A percentile compares a stretch with the other conserved stretches of the same genome.
These are phyloP conservation scores for Penicillium paradoxum DNA, from an alignment of 495 filamentous ascomycete genomes.

Conservation along the genomic window DNA sequence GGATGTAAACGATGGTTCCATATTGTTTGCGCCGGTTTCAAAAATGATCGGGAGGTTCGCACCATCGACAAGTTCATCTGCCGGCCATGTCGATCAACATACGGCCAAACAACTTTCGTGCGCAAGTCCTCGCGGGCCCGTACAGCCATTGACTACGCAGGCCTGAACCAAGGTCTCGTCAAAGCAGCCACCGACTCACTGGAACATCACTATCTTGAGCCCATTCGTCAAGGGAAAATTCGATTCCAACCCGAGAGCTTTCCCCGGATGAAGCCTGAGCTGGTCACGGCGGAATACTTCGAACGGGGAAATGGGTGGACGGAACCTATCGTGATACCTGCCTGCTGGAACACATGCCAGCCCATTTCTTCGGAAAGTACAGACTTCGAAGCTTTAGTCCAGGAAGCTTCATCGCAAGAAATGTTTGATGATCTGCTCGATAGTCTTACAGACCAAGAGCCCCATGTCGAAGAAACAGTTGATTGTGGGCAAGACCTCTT, in stretches of 20 bases:
- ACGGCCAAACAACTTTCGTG: conserved; percentile 62
- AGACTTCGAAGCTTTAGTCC: conserved; percentile 30
- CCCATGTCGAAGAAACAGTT: conserved; percentile 42
- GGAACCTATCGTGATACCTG: conserved; percentile 68
- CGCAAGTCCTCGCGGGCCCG: conserved; percentile 61
- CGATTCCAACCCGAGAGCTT: conserved; percentile 60
- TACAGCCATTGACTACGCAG: conserved; percentile 70
- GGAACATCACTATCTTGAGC: conserved; percentile 69
- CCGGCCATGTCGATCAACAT: conserved; percentile 49
- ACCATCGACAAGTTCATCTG: conserved; percentile 73
- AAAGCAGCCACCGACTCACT: conserved; percentile 63
- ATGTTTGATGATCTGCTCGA: conserved; percentile 48
- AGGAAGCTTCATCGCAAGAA: conserved; percentile 37
- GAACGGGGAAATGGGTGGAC: conserved; percentile 63
- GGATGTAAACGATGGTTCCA: conserved; percentile 74
- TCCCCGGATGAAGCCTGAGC: conserved; percentile 61
- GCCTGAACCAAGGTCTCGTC: conserved; percentile 66
- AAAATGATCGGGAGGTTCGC: conserved; percentile 62
- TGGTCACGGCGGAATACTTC: conserved; percentile 62
- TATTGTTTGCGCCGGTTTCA: conserved; percentile 67
- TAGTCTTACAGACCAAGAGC: conserved; percentile 30
- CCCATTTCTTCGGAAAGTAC: conserved; percentile 19
- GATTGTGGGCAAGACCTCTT: conserved; percentile 63
- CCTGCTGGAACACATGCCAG: conserved; percentile 56
- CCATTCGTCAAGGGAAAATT: conserved; percentile 64